A percentile compares a stretch with the other conserved stretches of the same genome.
Evolutionary conservation across 129 eudicot genomes (phyloP).

Genomic region (Flaveria linearis): DNA sequence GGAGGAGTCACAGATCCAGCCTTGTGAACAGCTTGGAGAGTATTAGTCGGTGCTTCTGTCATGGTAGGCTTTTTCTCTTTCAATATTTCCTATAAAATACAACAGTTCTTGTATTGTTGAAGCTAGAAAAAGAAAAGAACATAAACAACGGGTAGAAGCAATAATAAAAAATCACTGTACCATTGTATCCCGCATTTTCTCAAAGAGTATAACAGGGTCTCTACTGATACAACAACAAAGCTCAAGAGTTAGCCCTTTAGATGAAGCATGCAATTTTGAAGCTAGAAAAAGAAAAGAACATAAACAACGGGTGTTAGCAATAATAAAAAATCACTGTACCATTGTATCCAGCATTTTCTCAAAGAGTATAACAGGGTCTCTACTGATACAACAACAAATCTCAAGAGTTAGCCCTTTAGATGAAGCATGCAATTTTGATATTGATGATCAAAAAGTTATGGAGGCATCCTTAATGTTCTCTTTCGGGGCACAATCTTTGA

Average conservation of each 20-base stretch:
- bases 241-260: no score
- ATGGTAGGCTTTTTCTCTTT: slow-evolving; percentile 94
- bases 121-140: no score
- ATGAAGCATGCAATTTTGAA: no score
- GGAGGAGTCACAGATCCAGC: slow-evolving; percentile 85
- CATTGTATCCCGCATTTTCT: no score
- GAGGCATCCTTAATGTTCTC: slow-evolving; percentile 96
- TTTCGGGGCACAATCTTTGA: slow-evolving; percentile 90
- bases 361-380: slow-evolving; percentile 88
- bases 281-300: background rate
- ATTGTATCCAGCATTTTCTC: slow-evolving; percentile 99
- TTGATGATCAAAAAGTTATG: slow-evolving; percentile 97
- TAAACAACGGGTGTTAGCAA: slow-evolving; percentile 5
- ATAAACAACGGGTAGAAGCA: no score
- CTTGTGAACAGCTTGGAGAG: slow-evolving; percentile 91
- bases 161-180: no score
- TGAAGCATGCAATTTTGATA: slow-evolving; percentile 97
- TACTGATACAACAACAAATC: slow-evolving; percentile 98
- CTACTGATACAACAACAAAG: no score
- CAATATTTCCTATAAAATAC: no score
- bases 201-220: no score
- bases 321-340: slow-evolving; percentile 44
- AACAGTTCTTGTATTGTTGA: slow-evolving; percentile 23
- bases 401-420: slow-evolving; percentile 98
- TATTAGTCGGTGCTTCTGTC: slow-evolving; percentile 76